Base-by-base conservation (phyloP, 495 filamentous ascomycete species). In the Niebla homalea region DNA sequence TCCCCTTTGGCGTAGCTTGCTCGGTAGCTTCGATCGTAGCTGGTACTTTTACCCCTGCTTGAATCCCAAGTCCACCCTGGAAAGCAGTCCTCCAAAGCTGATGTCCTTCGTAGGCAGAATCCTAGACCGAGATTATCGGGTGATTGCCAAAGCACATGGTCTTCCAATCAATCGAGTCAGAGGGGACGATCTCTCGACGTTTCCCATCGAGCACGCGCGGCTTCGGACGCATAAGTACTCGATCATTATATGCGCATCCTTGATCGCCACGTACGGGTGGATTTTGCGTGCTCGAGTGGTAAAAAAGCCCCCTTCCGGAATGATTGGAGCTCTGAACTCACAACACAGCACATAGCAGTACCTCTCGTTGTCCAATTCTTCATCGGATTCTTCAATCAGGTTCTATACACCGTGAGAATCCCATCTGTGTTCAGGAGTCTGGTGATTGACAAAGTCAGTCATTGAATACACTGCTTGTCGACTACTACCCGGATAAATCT, bases 401-500 rank as follows among this genome's bases (percentile, higher is more conserved):
- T 51, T n/a, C 11, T 51, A 4, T 51, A 22, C 26, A 51, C 39
- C 15, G 49, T 18, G 2, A 38, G 47, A 3, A 21, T 36, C 6
- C 29, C 2, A 4, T 32, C 29, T 12, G 10, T 32, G 14, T 32
- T 8, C 1, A 32, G 7, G 29, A 32, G 29, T 5, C 7, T 32
- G 10, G 29, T 12, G 14, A 8, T 32, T 32, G 29, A 32, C 14
- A 4, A 32, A 12, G 14, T 11, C 29, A 32, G 29, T 32, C 29
- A 7, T 12, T 32, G 29, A 32, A 32, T 11, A 70, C 73, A 0
- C 60, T 86, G 48, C 62, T 84, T 40, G 70, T 84, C 6, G 83
- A 88, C 56, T 64, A 85, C 3, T 79, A 81, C 50, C 77, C 76
- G 0, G 67, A 63, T 0, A 72, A 67, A 18, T 78, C 82, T 0